phyloP scores from a whole-genome alignment of 1,139 yeast genomes.

The Hyphopichia pseudoburtonii region DNA sequence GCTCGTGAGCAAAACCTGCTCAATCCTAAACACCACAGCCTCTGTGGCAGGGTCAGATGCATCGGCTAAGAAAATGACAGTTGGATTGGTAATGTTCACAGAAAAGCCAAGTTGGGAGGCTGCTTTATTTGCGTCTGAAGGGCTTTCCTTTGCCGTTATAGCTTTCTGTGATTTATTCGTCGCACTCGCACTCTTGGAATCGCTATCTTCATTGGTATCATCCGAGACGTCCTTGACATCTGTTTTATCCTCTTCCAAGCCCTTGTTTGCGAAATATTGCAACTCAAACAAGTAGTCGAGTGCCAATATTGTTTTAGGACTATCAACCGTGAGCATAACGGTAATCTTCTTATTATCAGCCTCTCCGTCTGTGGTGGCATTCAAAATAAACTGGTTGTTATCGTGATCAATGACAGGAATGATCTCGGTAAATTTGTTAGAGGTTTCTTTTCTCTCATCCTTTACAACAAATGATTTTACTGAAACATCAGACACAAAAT shows the following conservation, averaged over 20 bases:
- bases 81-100: slow-evolving; percentile 73
- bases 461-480: slow-evolving; percentile 74
- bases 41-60: slow-evolving; percentile 70
- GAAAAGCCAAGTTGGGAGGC: slow-evolving; percentile 47
- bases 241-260: slow-evolving; percentile 26
- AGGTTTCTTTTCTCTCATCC: slow-evolving; percentile 63
- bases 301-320: slow-evolving; percentile 79
- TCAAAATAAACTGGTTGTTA: slow-evolving; percentile 71
- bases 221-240: too few relatives aligned
- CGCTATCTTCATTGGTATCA: slow-evolving; percentile 9
- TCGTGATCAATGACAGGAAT: slow-evolving; percentile 69
- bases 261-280: slow-evolving; percentile 58
- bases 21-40: slow-evolving; percentile 87
- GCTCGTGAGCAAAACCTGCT: slow-evolving; percentile 70
- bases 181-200: slow-evolving; percentile 2
- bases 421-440: slow-evolving; percentile 73
- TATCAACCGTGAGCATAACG: slow-evolving; percentile 65
- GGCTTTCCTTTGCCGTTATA: slow-evolving; percentile 2
- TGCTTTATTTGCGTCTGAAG: slow-evolving; percentile 1
- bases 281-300: slow-evolving; percentile 82
- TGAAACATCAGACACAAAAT: slow-evolving; percentile 59
- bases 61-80: slow-evolving; percentile 78
- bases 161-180: slow-evolving; percentile 2
- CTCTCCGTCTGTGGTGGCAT: slow-evolving; percentile 43
- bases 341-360: slow-evolving; percentile 46